Evolutionary conservation across 169 alveolate genomes (phyloP).

Genomic region (Cryptosporidium baileyi): DNA sequence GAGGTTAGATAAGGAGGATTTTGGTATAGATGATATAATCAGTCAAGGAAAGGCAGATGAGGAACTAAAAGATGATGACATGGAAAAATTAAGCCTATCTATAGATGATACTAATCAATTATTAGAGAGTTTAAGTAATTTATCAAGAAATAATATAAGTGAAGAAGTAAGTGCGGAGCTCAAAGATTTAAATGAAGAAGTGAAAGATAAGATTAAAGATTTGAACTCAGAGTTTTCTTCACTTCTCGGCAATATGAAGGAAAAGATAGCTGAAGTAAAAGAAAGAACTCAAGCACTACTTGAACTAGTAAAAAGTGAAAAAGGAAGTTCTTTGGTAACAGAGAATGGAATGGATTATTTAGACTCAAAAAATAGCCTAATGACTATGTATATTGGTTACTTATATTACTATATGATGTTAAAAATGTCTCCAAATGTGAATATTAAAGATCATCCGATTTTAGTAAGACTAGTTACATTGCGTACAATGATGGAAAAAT

Average conservation of each 20-base stretch:
- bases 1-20: slow-evolving; percentile 5
- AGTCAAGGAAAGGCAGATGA: background rate
- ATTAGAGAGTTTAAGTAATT: slow-evolving; percentile 2
- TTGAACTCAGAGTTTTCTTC: slow-evolving; percentile 20
- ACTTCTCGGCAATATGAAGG: slow-evolving; percentile 18
- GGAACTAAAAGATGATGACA: background rate
- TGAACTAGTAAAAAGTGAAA: background rate
- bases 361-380: slow-evolving; percentile 48
- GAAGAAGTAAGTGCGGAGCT: background rate
- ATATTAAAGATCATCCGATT: slow-evolving; percentile 72
- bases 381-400: slow-evolving; percentile 49
- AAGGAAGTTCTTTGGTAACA: slow-evolving; percentile 17
- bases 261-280: slow-evolving; percentile 36
- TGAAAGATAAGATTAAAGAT: background rate
- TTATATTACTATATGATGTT: slow-evolving; percentile 62
- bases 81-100: slow-evolving; percentile 2
- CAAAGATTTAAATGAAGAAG: background rate
- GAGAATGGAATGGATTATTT: slow-evolving; percentile 51
- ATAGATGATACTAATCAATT: slow-evolving; percentile 32
- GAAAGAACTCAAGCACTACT: slow-evolving; percentile 33
- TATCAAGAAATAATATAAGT: background rate
- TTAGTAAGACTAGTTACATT: slow-evolving; percentile 68
- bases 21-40: slow-evolving; percentile 53
- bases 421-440: slow-evolving; percentile 42
- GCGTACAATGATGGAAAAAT: slow-evolving; percentile 67